Evolutionary conservation across 768 basidiomycete genomes (phyloP).

Genomic region (Scleroderma bovista): DNA sequence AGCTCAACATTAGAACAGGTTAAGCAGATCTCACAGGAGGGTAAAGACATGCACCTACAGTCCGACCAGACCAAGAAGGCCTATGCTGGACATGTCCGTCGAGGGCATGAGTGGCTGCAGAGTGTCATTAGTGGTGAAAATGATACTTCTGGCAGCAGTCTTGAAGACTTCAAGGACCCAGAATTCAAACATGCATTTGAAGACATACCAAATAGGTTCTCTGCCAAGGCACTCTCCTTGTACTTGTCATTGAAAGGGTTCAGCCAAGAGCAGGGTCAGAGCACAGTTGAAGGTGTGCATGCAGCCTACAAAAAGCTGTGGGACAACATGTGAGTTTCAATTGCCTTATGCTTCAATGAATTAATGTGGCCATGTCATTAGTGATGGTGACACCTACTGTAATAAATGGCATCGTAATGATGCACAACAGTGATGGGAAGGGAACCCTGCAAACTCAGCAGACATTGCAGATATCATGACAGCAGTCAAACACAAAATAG

Average conservation of each 20-base stretch:
- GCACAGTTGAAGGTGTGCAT: not conserved
- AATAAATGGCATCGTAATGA: slow-evolving; percentile 19
- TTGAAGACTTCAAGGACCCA: not conserved
- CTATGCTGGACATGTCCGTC: not conserved
- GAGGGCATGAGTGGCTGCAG: not conserved
- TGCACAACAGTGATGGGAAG: slow-evolving; percentile 16
- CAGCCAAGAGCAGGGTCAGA: not conserved
- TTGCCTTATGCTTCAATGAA: too few species aligned
- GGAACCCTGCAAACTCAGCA: slow-evolving; percentile 24
- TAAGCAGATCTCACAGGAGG: not conserved
- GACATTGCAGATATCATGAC: slow-evolving; percentile 20
- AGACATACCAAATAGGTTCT: not conserved
- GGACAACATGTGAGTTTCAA: not conserved
- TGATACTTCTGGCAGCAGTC: not conserved
- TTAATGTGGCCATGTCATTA: too few species aligned
- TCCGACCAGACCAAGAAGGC: not conserved
- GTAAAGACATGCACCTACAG: not conserved
- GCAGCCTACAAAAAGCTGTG: not conserved
- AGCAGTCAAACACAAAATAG: slow-evolving; percentile 18
- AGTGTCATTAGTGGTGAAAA: not conserved
- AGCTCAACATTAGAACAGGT: not conserved
- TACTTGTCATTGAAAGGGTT: slow-evolving; percentile 1
- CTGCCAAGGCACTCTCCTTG: not conserved
- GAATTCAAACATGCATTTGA: not conserved
- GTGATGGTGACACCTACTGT: not conserved